These are phyloP conservation scores for Teratosphaeria nubilosa DNA, from an alignment of 2,329 filamentous ascomycete genomes.

Conservation along the genomic window DNA sequence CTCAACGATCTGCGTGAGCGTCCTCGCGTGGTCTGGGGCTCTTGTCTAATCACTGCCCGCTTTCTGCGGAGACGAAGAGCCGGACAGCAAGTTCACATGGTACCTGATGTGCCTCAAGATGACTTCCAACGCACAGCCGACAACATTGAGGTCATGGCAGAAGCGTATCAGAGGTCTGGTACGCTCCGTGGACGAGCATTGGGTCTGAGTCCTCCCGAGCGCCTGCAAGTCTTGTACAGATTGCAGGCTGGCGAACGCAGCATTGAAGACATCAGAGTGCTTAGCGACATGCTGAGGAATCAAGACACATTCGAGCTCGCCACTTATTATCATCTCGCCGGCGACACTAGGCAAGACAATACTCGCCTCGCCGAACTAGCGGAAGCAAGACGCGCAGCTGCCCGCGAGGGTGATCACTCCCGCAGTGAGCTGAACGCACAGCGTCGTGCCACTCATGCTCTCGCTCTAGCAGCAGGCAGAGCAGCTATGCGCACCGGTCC, in stretches of 20 bases:
- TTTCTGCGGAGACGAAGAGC: not conserved
- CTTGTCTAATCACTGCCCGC: not conserved
- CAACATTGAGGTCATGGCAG: constrained; percentile 21
- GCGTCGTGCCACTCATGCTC: constrained; percentile 14
- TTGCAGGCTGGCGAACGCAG: constrained; percentile 18
- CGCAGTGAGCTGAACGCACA: constrained; percentile 20
- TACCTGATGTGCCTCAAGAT: not conserved
- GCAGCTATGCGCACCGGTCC: constrained; percentile 18
- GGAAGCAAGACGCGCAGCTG: constrained; percentile 9
- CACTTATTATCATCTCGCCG: constrained; percentile 6
- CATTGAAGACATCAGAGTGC: constrained; percentile 10
- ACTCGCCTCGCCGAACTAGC: constrained; percentile 1
- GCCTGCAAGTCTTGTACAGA: constrained; percentile 18
- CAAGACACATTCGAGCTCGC: constrained; percentile 10
- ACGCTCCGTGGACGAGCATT: constrained; percentile 12
- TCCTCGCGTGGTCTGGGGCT: constrained; percentile 1
- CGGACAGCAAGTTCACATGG: not conserved
- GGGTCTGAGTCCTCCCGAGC: constrained; percentile 12
- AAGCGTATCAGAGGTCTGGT: constrained; percentile 20
- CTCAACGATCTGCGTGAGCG: not conserved
- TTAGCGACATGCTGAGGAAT: constrained; percentile 16
- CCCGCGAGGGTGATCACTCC: constrained; percentile 19
- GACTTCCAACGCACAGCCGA: not conserved
- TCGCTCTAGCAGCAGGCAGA: constrained; percentile 19
- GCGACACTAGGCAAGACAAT: not conserved